Evolutionary conservation across 2,329 filamentous ascomycete genomes (phyloP).

Genomic region (Verticillium nubilum): DNA sequence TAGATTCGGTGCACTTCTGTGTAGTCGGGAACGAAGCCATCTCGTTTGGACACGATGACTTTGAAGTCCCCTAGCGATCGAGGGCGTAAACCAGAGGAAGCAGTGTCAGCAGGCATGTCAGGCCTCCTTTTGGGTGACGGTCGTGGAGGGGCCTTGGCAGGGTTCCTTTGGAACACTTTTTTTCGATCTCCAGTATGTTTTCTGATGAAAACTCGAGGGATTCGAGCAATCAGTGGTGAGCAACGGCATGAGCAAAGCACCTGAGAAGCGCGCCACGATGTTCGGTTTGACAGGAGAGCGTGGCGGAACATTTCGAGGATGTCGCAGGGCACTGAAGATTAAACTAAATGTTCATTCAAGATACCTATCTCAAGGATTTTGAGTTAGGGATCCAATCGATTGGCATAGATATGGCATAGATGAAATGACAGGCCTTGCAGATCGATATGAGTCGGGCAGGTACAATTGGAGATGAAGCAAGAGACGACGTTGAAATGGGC

Average conservation of each 20-base stretch:
- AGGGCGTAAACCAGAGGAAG: not conserved
- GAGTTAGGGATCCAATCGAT: too few relatives aligned
- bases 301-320: not conserved
- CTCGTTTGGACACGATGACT: not conserved
- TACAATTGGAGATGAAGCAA: too few relatives aligned
- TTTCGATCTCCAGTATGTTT: not conserved
- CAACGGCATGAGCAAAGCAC: not conserved
- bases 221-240: not conserved
- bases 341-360: not conserved
- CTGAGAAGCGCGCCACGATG: not conserved
- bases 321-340: not conserved
- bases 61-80: not conserved
- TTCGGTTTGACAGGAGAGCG: not conserved
- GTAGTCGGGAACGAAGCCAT: not conserved
- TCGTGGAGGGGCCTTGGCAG: not conserved
- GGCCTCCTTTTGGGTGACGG: not conserved
- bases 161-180: not conserved
- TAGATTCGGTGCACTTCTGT: conserved; percentile 2
- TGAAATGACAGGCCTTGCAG: too few relatives aligned
- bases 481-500: not conserved
- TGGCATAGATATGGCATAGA: too few relatives aligned
- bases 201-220: not conserved
- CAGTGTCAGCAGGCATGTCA: not conserved
- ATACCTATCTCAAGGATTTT: too few relatives aligned
- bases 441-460: too few relatives aligned